These are phyloP conservation scores for Salix viminalis DNA, from an alignment of 345 rosid species.

Conservation along the genomic window DNA sequence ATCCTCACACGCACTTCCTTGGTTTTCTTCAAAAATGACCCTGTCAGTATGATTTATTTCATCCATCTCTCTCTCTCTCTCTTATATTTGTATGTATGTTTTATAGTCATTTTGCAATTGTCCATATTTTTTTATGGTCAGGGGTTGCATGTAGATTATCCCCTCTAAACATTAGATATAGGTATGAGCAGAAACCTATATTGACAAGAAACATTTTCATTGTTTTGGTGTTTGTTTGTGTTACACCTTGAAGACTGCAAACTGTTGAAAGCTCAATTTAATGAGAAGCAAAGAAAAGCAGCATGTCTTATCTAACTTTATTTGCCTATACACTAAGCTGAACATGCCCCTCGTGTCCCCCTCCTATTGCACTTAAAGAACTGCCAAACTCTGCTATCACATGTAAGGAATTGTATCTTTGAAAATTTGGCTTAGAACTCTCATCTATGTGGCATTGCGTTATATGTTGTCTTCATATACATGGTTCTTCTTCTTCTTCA, in stretches of 20 bases:
- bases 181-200: no score
- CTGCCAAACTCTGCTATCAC: no score
- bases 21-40: constrained; percentile 98
- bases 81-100: background rate
- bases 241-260: background rate
- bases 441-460: no score
- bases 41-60: constrained; percentile 53
- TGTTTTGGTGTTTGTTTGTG: background rate
- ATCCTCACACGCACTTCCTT: constrained; percentile 92
- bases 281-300: background rate
- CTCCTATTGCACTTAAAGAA: no score
- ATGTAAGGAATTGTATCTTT: no score
- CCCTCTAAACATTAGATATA: background rate
- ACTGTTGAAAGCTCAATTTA: background rate
- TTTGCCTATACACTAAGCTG: background rate
- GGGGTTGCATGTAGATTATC: background rate
- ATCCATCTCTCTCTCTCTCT: background rate
- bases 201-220: background rate
- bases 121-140: background rate
- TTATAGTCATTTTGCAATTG: background rate
- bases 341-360: background rate
- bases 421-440: no score
- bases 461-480: no score
- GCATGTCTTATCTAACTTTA: background rate
- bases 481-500: no score